A percentile compares a stretch with the other conserved stretches of the same genome.
Conservation (phyloP, 345 rosid species). For the Populus tremula region DNA sequence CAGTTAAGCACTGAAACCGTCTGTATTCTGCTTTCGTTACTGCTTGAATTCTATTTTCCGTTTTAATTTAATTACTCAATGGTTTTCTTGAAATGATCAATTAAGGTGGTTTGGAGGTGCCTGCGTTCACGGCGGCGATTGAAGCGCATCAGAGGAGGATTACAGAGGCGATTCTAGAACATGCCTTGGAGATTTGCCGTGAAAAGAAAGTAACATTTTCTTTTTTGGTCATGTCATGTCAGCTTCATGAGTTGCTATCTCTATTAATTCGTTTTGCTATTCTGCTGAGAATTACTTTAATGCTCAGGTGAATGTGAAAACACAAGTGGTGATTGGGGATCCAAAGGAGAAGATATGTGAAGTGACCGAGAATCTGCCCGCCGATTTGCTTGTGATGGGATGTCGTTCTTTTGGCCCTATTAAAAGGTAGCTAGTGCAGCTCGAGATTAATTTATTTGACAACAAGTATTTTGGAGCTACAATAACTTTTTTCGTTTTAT, state of each 20-base stretch:
- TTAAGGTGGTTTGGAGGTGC: slow-evolving; percentile 73
- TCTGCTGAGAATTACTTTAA: background rate
- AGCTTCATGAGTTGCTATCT: background rate
- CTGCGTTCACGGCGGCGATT: slow-evolving; percentile 79
- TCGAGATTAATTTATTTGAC: background rate
- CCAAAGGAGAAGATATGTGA: slow-evolving; percentile 86
- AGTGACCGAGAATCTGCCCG: slow-evolving; percentile 52
- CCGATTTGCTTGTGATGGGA: slow-evolving; percentile 82
- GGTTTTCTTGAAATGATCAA: background rate
- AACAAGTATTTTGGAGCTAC: background rate
- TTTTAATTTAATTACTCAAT: slow-evolving; percentile 6
- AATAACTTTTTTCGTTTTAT: background rate
- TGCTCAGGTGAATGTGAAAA: slow-evolving; percentile 58
- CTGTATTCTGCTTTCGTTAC: background rate
- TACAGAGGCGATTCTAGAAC: slow-evolving; percentile 54
- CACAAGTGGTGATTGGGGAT: slow-evolving; percentile 71
- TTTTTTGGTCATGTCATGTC: background rate
- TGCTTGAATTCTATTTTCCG: background rate
- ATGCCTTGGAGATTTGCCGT: slow-evolving; percentile 59
- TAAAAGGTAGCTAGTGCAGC: slow-evolving; percentile 50
- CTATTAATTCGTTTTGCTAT: background rate
- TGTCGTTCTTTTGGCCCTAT: slow-evolving; percentile 76
- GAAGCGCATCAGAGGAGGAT: slow-evolving; percentile 83
- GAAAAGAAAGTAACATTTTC: slow-evolving; percentile 37
- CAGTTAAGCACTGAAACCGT: slow-evolving; percentile 39